A percentile compares a stretch with the other conserved stretches of the same genome.
phyloP scores from a whole-genome alignment of 805 yeast species.

The Saccharomycodes ludwigii region DNA sequence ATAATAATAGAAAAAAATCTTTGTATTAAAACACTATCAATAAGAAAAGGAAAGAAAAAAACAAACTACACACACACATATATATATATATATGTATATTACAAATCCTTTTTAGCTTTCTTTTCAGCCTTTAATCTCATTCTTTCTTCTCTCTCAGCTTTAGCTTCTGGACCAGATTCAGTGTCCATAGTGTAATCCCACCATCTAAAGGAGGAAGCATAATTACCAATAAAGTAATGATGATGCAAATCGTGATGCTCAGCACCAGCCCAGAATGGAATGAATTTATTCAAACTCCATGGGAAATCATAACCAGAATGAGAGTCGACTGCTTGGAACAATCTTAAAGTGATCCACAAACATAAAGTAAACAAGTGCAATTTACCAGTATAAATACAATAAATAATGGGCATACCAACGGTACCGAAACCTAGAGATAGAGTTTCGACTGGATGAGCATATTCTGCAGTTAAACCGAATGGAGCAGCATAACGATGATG shows the following conservation, averaged over 20 bases:
- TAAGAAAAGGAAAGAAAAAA: no score
- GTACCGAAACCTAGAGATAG: conserved; percentile 88
- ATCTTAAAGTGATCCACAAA: conserved; percentile 75
- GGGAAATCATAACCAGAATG: conserved; percentile 99
- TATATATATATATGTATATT: conserved; percentile 1
- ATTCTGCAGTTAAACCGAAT: conserved; percentile 93
- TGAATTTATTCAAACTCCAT: conserved; percentile 81
- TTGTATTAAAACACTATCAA: no score
- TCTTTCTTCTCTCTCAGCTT: conserved; percentile 55
- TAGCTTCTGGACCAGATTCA: conserved; percentile 80
- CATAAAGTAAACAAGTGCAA: conserved; percentile 85
- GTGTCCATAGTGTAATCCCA: conserved; percentile 85
- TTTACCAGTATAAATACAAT: conserved; percentile 62
- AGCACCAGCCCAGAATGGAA: conserved; percentile 98
- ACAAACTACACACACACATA: not conserved
- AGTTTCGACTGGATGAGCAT: conserved; percentile 94
- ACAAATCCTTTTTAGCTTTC: conserved; percentile 22
- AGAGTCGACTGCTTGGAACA: conserved; percentile 94
- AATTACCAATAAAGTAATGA: conserved; percentile 89
- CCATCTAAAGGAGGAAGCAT: conserved; percentile 91
- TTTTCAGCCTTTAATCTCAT: conserved; percentile 45
- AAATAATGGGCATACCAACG: conserved; percentile 84
- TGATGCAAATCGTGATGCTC: conserved; percentile 98
- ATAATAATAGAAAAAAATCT: not conserved
- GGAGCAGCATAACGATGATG: conserved; percentile 98